Evolutionary conservation across 108 stramenopile species (phyloP), one percentile per base, ranked within the genome.

Genomic region (Skeletonema costatum): DNA sequence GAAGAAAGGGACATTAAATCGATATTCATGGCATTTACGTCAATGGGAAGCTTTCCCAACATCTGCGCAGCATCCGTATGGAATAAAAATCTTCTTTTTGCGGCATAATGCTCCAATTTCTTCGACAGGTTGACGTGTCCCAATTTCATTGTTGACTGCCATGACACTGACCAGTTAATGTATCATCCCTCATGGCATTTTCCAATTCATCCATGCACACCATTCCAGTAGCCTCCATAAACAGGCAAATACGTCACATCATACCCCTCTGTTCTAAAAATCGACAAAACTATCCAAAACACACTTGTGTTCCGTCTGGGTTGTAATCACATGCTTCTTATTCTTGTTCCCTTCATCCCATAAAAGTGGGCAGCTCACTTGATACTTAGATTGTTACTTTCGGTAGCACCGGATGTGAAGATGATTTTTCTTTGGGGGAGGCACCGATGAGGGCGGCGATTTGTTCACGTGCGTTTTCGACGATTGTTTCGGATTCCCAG

Each of bases 91-190:
- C 79, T 98, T 98, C 65, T 90, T 93, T 48, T 78, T 87, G 9
- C 97, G 86, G 78, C 98, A 99, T 32, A 99, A 72, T 70, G 87
- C 87, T 12, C 98, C 98, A 74, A 99, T 98, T 71, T 98, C 98
- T 85, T 95, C 77, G 29, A 99, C 72, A 0, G 98, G 97, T 78
- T 99, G 99, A 25, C 98, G 70, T 32, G 98, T 98, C 12, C 99
- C 99, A 79, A 99, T 99, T 87, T 99, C 99, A 85, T 99, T 99
- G 90, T 99, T 99, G 59, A 99, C 98, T 11, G 97, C 98, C 99
- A 99, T 99, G 68, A 99, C 90, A 65, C 90, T 92, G 36, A 98
- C 91, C 63, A 98, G 71, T n/a, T n/a, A 88, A 78, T 31, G 99
- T 99, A 64, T 99, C 97, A 13, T 88, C 93, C 25, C 97, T 91